Evolutionary conservation across 345 rosid species (phyloP).

Genomic region (Trapa bicornis): DNA sequence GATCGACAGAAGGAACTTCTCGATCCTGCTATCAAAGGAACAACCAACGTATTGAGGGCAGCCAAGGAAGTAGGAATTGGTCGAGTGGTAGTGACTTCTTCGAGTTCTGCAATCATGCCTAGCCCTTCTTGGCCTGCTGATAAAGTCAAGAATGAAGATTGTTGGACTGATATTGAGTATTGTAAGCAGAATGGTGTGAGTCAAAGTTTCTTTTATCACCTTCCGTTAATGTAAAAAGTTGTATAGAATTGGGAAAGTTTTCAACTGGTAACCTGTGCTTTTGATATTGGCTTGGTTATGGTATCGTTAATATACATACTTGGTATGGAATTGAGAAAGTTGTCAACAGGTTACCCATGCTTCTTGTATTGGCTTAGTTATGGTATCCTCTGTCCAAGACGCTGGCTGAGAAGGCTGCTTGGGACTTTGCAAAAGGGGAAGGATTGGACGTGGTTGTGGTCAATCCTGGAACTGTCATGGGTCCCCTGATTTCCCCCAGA

Average conservation of each 20-base stretch:
- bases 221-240: background rate
- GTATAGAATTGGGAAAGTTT: background rate
- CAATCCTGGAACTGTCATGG: conserved; percentile 91
- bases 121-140: conserved; percentile 85
- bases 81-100: conserved; percentile 87
- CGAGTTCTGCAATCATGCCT: conserved; percentile 63
- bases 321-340: too few relatives aligned
- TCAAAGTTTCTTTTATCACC: background rate
- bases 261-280: background rate
- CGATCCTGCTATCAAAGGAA: conserved; percentile 84
- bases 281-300: too few relatives aligned
- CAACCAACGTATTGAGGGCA: conserved; percentile 58
- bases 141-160: conserved; percentile 57
- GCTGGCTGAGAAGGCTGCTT: conserved; percentile 85
- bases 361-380: conserved; percentile 22
- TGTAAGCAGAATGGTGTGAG: conserved; percentile 60
- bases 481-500: conserved; percentile 60
- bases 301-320: too few relatives aligned
- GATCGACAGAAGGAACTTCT: conserved; percentile 49
- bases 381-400: conserved; percentile 89
- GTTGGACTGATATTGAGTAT: conserved; percentile 72
- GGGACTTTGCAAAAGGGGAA: conserved; percentile 66
- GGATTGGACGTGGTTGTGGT: conserved; percentile 83
- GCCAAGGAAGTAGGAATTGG: conserved; percentile 58
- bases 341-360: background rate